Evolutionary conservation across 1,139 yeast species (phyloP), one percentile per base, ranked within the genome.

Genomic region (Tardiomyces blankii): DNA sequence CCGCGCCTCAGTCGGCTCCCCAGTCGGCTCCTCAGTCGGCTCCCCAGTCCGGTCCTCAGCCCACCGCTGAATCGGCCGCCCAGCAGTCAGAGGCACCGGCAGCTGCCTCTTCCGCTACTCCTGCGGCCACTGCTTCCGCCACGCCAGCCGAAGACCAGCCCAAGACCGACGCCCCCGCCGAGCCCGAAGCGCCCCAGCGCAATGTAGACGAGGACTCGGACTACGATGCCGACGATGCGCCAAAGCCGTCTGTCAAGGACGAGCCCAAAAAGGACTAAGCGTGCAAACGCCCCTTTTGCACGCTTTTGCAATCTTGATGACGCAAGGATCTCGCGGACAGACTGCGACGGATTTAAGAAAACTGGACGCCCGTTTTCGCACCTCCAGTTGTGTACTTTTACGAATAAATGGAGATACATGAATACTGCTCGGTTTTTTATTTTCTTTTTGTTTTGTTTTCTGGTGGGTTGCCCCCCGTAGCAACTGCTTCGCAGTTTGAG

Each of bases 141-240:
- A 9, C 41, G 9, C n/a, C 46, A 4, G 32, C 46, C 11, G 28
- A 23, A 11, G 21, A 39, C 19, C 19, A 25, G 4, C 13, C 35
- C 16, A 38, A 19, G 14, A 7, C 13, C 13, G 19, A 28, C 23
- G 21, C 16, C 3, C 35, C n/a, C 9, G 35, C 35, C 35, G 33
- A 30, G 41, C 33, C 70, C 13, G 91, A 82, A 54, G 80, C 82
- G 28, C 87, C 85, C 19, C 78, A 82, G 61, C 73, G 94, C 58
- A 75, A 80, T 54, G 80, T 85, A 23, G 89, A 82, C 45, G 95
- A 84, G 58, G 95, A 85, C 59, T 89, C 82, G 58, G 77, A 85
- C 60, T 85, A 85, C 60, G 95, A 85, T 60, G 93, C 82, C 48
- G 87, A 76, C 38, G 74, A 67, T 8, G 65, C 60, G n/a, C 53